A percentile compares a stretch with the other conserved stretches of the same genome.
phyloP scores from a whole-genome alignment of 345 rosid species.

The Bruguiera gymnorhiza region DNA sequence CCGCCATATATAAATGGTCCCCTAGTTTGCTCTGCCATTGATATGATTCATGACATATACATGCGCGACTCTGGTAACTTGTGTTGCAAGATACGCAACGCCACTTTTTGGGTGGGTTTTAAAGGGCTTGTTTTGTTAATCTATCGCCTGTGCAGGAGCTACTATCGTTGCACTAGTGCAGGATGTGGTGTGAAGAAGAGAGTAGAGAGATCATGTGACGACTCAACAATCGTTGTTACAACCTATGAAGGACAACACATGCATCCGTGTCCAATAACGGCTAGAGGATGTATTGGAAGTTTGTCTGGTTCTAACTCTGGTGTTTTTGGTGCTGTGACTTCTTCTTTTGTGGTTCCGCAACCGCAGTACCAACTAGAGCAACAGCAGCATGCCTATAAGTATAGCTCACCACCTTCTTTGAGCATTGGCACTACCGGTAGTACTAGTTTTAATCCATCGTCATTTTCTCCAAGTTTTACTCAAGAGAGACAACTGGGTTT shows the following conservation, averaged over 20 bases:
- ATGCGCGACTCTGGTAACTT: conserved; percentile 5
- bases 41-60: not conserved
- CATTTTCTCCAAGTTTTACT: conserved; percentile 25
- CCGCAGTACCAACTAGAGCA: conserved; percentile 35
- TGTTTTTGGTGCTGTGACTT: conserved; percentile 22
- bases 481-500: conserved; percentile 30
- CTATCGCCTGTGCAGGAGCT: conserved; percentile 57
- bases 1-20: not conserved
- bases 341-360: conserved; percentile 49
- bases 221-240: conserved; percentile 74
- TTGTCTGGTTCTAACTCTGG: conserved; percentile 30
- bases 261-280: conserved; percentile 72
- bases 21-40: not conserved
- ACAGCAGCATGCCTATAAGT: conserved; percentile 31
- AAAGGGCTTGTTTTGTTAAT: not conserved
- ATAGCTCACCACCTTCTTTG: conserved; percentile 34
- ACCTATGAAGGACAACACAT: conserved; percentile 96
- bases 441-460: conserved; percentile 21
- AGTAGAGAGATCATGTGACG: conserved; percentile 91
- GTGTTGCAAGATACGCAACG: conserved; percentile 12
- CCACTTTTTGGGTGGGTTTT: not conserved
- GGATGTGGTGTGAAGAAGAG: conserved; percentile 98
- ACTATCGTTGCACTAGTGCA: conserved; percentile 92
- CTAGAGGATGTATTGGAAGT: conserved; percentile 60
- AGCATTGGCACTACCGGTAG: conserved; percentile 19